Evolutionary conservation across 2,329 filamentous ascomycete species (phyloP).

Genomic region (Sphaerulina musiva): DNA sequence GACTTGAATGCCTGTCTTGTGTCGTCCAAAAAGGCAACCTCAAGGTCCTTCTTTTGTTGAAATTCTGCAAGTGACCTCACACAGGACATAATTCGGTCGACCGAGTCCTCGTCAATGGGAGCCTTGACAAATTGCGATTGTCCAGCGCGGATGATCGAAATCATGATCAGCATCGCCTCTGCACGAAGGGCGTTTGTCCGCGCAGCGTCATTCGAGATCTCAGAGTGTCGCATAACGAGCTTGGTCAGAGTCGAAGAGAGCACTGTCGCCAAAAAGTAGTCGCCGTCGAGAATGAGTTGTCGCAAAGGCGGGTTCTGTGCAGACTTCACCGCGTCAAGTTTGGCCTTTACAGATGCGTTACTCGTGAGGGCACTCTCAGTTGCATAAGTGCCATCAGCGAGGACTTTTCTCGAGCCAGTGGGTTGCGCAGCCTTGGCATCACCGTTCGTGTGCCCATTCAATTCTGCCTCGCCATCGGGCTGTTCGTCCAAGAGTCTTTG

Average conservation of each 20-base stretch:
- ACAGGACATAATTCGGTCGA: constrained; percentile 98
- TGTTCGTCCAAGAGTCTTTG: constrained; percentile 84
- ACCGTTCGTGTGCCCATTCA: constrained; percentile 69
- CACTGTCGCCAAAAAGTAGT: constrained; percentile 92
- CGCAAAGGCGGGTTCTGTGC: constrained; percentile 92
- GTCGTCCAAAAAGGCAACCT: constrained; percentile 87
- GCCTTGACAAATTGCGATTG: constrained; percentile 99
- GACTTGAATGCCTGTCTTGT: constrained; percentile 92
- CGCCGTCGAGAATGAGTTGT: constrained; percentile 90
- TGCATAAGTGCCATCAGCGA: constrained; percentile 94
- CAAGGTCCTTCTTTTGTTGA: constrained; percentile 78
- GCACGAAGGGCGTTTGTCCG: constrained; percentile 90
- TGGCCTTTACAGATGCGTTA: constrained; percentile 80
- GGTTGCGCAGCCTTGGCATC: constrained; percentile 68
- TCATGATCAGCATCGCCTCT: constrained; percentile 99
- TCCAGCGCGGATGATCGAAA: constrained; percentile 93
- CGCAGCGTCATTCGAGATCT: constrained; percentile 77
- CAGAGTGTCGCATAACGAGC: constrained; percentile 92
- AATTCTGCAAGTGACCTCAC: constrained; percentile 90
- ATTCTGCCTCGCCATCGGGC: constrained; percentile 55
- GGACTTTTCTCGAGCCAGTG: constrained; percentile 79
- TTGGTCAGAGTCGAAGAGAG: constrained; percentile 95
- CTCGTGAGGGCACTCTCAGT: constrained; percentile 95
- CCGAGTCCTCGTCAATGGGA: constrained; percentile 92
- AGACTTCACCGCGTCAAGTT: constrained; percentile 91